Evolutionary conservation across 1,284 basidiomycete species (phyloP).

Genomic region (Microbotryum lychnidis-dioicae): DNA sequence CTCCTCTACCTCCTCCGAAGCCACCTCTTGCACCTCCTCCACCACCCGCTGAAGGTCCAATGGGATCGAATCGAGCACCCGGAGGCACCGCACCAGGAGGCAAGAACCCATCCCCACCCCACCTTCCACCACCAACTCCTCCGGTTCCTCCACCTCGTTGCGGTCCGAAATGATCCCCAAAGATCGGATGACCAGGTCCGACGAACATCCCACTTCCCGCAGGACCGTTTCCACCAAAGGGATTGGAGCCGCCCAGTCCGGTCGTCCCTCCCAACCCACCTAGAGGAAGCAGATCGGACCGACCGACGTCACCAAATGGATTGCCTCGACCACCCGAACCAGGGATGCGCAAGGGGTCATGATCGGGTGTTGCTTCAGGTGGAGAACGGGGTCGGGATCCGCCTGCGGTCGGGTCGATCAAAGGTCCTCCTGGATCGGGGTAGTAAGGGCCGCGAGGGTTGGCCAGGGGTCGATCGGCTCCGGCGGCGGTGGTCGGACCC

Average conservation of each 20-base stretch:
- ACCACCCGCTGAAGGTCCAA: conserved; percentile 45
- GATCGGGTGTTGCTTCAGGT: not conserved
- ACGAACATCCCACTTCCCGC: conserved; percentile 76
- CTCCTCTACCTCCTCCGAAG: not conserved
- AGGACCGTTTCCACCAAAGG: not conserved
- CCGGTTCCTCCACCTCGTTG: conserved; percentile 30
- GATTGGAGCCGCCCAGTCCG: conserved; percentile 17
- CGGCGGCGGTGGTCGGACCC: too few relatives aligned
- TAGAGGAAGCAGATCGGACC: conserved; percentile 73
- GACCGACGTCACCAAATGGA: conserved; percentile 62
- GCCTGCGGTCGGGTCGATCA: conserved; percentile 23
- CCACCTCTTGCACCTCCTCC: not conserved
- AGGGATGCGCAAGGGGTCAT: conserved; percentile 21
- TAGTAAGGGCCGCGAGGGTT: conserved; percentile 4
- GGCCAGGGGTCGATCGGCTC: not conserved
- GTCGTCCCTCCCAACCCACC: conserved; percentile 37
- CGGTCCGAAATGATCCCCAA: conserved; percentile 44
- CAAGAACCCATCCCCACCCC: conserved; percentile 36
- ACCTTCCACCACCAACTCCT: conserved; percentile 46
- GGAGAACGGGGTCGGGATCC: not conserved
- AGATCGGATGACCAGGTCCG: conserved; percentile 78
- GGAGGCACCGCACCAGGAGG: conserved; percentile 45
- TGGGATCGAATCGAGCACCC: conserved; percentile 80
- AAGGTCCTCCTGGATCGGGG: conserved; percentile 25
- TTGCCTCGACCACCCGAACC: conserved; percentile 40